phyloP scores from a whole-genome alignment of 2,329 filamentous ascomycete genomes.

The Fonsecaea monophora region DNA sequence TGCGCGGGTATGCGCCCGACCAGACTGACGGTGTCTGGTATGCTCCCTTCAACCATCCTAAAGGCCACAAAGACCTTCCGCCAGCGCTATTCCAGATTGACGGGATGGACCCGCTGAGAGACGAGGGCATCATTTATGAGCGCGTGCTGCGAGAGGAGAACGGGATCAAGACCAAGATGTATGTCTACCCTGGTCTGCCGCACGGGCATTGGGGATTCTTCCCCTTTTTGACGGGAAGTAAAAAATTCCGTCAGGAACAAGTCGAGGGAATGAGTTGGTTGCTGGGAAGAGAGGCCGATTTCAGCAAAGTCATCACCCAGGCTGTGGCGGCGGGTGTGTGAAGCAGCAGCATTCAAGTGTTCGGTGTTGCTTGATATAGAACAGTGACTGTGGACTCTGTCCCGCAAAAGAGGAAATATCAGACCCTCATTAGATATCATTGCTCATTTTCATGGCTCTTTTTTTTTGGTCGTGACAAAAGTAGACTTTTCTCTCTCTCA shows the following conservation, averaged over 20 bases:
- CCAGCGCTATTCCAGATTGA: constrained; percentile 42
- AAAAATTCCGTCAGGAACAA: constrained; percentile 41
- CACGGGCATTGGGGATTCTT: constrained; percentile 45
- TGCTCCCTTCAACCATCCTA: constrained; percentile 33
- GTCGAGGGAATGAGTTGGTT: constrained; percentile 37
- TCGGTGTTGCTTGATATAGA: not conserved
- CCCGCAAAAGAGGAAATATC: not conserved
- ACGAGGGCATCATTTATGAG: constrained; percentile 42
- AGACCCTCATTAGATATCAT: constrained; percentile 6
- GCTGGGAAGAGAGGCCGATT: constrained; percentile 34
- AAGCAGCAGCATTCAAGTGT: not conserved
- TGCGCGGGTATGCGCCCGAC: constrained; percentile 36
- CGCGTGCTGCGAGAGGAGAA: constrained; percentile 37
- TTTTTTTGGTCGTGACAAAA: not conserved
- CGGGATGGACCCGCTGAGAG: constrained; percentile 42
- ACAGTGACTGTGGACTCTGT: not conserved
- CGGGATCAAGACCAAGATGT: constrained; percentile 42
- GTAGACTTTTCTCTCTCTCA: not conserved
- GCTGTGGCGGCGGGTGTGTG: constrained; percentile 29
- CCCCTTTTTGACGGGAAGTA: constrained; percentile 39
- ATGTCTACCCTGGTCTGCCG: constrained; percentile 45
- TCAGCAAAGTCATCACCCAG: constrained; percentile 26
- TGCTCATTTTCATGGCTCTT: not conserved
- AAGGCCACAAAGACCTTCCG: constrained; percentile 42
- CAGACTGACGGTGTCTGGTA: constrained; percentile 34